Conservation (phyloP, 129 eudicot genomes). For the Chrysanthemum lavandulifolium region DNA sequence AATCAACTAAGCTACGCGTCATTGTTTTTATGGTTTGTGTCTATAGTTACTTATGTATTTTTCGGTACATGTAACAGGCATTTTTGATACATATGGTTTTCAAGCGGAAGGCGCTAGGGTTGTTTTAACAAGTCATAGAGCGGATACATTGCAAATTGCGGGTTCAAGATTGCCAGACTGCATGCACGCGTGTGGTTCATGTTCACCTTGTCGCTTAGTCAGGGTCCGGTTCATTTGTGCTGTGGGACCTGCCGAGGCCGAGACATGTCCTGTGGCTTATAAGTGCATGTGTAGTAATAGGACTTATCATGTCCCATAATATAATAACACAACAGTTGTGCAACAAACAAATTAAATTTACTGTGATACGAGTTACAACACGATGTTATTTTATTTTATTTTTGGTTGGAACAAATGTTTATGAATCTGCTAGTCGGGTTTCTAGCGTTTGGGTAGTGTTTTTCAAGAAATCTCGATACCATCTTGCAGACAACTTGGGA, state of each 20-base stretch:
- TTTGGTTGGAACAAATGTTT: neutral
- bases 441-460: slow-evolving; percentile 22
- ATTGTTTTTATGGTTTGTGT: neutral
- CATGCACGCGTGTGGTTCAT: slow-evolving; percentile 88
- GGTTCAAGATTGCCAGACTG: slow-evolving; percentile 91
- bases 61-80: neutral
- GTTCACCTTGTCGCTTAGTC: slow-evolving; percentile 84
- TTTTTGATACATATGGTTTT: slow-evolving; percentile 10
- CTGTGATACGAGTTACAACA: neutral
- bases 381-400: neutral
- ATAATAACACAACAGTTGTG: slow-evolving; percentile 13
- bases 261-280: slow-evolving; percentile 38
- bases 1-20: neutral
- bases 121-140: slow-evolving; percentile 10
- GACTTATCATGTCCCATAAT: slow-evolving; percentile 68
- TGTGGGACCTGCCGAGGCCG: slow-evolving; percentile 22
- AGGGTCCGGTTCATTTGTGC: slow-evolving; percentile 86
- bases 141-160: slow-evolving; percentile 56
- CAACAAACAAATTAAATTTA: too few species aligned
- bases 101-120: slow-evolving; percentile 2
- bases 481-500: slow-evolving; percentile 61
- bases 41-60: neutral
- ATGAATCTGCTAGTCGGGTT: neutral
- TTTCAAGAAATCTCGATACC: slow-evolving; percentile 61
- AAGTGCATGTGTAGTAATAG: slow-evolving; percentile 53